A percentile compares a stretch with the other conserved stretches of the same genome.
Conservation (phyloP, 2,329 filamentous ascomycete genomes). For the Neocucurbitaria cava region DNA sequence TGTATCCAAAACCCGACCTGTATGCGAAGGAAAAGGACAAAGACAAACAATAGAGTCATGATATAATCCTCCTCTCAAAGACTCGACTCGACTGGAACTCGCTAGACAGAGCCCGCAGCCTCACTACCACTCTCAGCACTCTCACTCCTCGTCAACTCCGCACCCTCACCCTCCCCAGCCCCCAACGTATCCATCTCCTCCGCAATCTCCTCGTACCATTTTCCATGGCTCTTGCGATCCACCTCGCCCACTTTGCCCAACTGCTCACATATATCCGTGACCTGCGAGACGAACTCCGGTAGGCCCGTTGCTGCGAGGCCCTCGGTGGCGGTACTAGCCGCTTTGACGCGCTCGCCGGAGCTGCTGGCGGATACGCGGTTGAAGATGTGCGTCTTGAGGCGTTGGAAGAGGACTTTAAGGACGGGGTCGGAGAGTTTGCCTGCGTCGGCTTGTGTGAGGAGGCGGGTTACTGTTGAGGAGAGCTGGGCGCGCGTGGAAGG, state of each 20-base stretch:
- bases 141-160: conserved; percentile 33
- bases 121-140: conserved; percentile 37
- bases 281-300: conserved; percentile 74
- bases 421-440: conserved; percentile 65
- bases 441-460: conserved; percentile 59
- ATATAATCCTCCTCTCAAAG: too few relatives aligned
- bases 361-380: conserved; percentile 69
- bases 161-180: conserved; percentile 40
- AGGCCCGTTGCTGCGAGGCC: conserved; percentile 73
- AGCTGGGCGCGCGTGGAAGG: conserved; percentile 54
- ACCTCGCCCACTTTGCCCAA: conserved; percentile 70
- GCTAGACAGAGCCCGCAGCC: neutral
- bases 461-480: conserved; percentile 54
- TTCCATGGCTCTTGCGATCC: conserved; percentile 71
- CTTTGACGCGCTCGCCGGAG: conserved; percentile 73
- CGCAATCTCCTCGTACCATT: conserved; percentile 74
- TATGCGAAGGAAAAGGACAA: too few relatives aligned
- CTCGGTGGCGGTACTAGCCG: conserved; percentile 72
- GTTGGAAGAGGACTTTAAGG: conserved; percentile 71
- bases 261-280: conserved; percentile 73
- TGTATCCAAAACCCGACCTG: too few relatives aligned
- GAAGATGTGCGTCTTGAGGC: conserved; percentile 71
- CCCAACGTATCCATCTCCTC: conserved; percentile 57
- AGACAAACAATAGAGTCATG: too few relatives aligned
- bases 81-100: too few relatives aligned